These are phyloP conservation scores for Amanita exitialis DNA, from an alignment of 768 basidiomycete genomes.

Conservation along the genomic window DNA sequence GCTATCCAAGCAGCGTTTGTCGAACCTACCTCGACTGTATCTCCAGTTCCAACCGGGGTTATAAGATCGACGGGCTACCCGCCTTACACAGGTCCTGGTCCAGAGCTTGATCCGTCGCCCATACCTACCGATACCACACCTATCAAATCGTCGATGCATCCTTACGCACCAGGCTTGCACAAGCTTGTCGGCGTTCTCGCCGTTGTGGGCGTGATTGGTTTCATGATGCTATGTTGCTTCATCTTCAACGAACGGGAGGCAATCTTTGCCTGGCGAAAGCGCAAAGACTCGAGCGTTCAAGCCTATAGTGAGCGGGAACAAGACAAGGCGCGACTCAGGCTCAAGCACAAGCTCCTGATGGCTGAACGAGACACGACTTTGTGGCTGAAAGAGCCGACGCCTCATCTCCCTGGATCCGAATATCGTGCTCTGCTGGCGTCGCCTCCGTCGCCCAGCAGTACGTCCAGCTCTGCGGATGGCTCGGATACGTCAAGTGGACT, in stretches of 20 bases:
- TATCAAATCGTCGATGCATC: neutral
- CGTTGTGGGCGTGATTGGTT: neutral
- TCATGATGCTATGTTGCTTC: conserved; percentile 4
- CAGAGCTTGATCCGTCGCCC: neutral
- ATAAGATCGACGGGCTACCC: neutral
- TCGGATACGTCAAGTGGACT: neutral
- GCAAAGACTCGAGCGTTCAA: neutral
- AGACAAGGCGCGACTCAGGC: neutral
- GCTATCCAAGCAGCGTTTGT: neutral
- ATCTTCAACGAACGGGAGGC: conserved; percentile 1
- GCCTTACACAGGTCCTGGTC: conserved; percentile 2
- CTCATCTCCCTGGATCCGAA: neutral
- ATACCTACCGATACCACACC: neutral
- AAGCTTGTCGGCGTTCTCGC: conserved; percentile 4
- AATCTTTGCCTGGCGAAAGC: neutral
- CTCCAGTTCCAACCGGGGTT: neutral
- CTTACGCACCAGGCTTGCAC: conserved; percentile 1
- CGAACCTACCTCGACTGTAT: neutral
- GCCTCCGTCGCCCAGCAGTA: neutral
- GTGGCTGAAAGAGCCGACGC: neutral
- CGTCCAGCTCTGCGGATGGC: neutral
- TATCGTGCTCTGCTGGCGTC: neutral
- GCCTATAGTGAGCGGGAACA: neutral
- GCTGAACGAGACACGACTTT: neutral
- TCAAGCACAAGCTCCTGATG: conserved; percentile 1